Evolutionary conservation across 2,329 filamentous ascomycete species (phyloP), one percentile per base, ranked within the genome.

Genomic region (Teratosphaeria gauchensis): DNA sequence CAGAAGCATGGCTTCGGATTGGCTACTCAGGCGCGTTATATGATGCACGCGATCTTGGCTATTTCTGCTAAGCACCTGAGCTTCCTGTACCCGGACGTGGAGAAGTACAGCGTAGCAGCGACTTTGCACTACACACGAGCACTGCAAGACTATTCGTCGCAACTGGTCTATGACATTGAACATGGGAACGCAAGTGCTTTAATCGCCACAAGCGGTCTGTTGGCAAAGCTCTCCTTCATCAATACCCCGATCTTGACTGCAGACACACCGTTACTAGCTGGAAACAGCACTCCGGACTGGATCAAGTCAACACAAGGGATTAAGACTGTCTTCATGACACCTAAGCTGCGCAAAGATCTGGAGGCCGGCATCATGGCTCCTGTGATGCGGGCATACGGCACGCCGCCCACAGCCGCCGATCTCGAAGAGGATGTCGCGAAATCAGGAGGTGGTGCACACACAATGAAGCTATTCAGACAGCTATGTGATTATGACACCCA

Each of bases 1-100:
- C 62, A 63, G 21, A 58, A 33, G 12, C 59, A 61, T 51, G 59
- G 55, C 30, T 81, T 96, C 64, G 84, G 85, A 63, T 87, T 95
- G 69, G 90, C 89, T 58, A 82, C 90, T 55, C 85, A 84, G 19
- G 85, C 90, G 69, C 80, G 84, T 58, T 96, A 92, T 74, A 90
- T 96, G 65, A 92, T 96, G 89, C 88, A 92, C 74, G 86, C 92
- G 14, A 81, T 96, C 66, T 81, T 96, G 56, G 90, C 90, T 9
- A 88, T 96, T 68, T 95, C 92, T 14, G 92, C 92, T 58, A 91
- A 88, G 68, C 91, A 96, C 75, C 83, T 97, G 63, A 88, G 90
- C 56, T 92, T 67, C 92, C 90, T 58, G 85, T 88, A 70, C 94
- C 90, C 69, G 83, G 85, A 53, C 82, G 91, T 46, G 4, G 48